Base-by-base conservation (phyloP, 2,329 filamentous ascomycete genomes). In the Phoma herbarum region DNA sequence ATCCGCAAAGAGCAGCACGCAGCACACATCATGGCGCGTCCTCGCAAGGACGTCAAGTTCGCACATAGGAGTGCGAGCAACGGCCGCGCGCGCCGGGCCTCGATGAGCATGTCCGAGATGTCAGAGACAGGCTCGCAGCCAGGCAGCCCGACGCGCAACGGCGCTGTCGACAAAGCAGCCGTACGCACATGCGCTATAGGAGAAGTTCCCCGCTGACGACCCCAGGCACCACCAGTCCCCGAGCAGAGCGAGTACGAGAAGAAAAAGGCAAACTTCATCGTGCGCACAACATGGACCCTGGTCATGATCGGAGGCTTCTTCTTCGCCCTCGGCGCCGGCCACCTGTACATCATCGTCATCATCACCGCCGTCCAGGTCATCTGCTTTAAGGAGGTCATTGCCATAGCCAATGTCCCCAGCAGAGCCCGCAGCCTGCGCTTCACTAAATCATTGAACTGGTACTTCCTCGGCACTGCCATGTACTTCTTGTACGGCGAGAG, bases 401-500 rank as follows among this genome's bases (percentile, higher is more conserved):
- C 94, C 64, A 98, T 99, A 72, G 91, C 94, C 68, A 96, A 94
- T 76, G 92, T 98, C 8, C 93, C 95, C 52, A 96, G 92, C 77
- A 89, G 91, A 72, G 93, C 93, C 63, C 90, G 94, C 73, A 92
- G 94, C 75, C 84, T 99, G 61, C 90, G 90, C 59, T 96, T 96
- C 70, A 97, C 94, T 66, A 97, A 97, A 83, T 93, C 92, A 67
- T 83, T 99, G 70, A 98, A 98, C 80, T 99, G 95, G 95, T 99
- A 99, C 79, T 99, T 96, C 83, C 85, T 99, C 52, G 95, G 93
- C n/a, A 92, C 91, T 25, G 97, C 94, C 68, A 98, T 99, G 94
- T 99, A 99, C 83, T 99, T 97, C 71, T 84, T 99, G 49, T 99
- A 99, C 76, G 95, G 95, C 74, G 95, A 99, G 81, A 97, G 92